A percentile compares a stretch with the other conserved stretches of the same genome.
phyloP scores from a whole-genome alignment of 352 stramenopile genomes.

The Globisporangium nagaii region DNA sequence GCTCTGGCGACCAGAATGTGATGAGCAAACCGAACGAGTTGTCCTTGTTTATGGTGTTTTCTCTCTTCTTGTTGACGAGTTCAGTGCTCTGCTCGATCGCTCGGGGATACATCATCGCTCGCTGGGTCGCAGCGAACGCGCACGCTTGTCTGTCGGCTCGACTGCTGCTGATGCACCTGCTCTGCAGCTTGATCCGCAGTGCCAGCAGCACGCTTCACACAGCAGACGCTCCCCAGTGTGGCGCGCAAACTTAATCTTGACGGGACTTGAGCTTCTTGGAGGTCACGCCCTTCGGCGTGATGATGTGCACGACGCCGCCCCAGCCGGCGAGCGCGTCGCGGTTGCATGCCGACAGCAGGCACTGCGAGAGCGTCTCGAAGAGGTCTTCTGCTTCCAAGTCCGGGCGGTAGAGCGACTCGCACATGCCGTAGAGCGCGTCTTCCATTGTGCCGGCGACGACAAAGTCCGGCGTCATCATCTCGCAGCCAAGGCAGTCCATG shows the following conservation, averaged over 20 bases:
- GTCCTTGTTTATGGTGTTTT: too few relatives aligned
- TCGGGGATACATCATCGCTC: too few relatives aligned
- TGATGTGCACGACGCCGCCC: conserved; percentile 98
- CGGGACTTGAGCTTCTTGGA: conserved; percentile 80
- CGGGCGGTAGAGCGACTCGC: conserved; percentile 96
- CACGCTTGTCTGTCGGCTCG: too few relatives aligned
- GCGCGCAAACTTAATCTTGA: conserved; percentile 47
- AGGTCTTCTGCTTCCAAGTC: conserved; percentile 95
- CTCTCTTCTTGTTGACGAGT: too few relatives aligned
- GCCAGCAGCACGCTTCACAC: too few relatives aligned
- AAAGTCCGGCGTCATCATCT: conserved; percentile 96
- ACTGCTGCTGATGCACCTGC: too few relatives aligned
- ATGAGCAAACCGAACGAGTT: too few relatives aligned
- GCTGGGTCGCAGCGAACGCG: too few relatives aligned
- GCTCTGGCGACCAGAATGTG: too few relatives aligned
- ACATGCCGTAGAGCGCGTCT: conserved; percentile 98
- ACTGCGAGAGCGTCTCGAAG: conserved; percentile 99
- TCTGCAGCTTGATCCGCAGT: too few relatives aligned
- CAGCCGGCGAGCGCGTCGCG: conserved; percentile 97
- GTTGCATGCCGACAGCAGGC: conserved; percentile 96
- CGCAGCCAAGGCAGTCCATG: conserved; percentile 98
- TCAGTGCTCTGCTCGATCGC: too few relatives aligned
- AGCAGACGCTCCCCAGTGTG: too few relatives aligned
- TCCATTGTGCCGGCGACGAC: conserved; percentile 97
- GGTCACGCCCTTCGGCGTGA: conserved; percentile 84